These are phyloP conservation scores for Polytrichum formosum DNA, from an alignment of 225 moss, liverwort and hornwort species.

Conservation along the genomic window DNA sequence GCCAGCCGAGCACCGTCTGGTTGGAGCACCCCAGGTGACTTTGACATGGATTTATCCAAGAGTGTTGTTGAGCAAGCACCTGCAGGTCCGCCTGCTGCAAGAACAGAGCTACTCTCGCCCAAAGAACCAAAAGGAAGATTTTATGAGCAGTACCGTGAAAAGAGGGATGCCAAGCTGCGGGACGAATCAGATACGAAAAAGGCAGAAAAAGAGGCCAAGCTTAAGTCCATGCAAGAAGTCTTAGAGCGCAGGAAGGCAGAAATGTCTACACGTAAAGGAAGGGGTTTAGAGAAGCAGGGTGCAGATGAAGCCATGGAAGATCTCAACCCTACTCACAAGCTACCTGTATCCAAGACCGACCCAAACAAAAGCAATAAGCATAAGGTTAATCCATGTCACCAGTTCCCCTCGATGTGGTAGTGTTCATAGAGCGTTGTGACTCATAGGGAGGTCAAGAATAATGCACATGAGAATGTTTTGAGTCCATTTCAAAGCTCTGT, in stretches of 20 bases:
- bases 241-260: conserved; percentile 89
- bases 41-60: conserved; percentile 55
- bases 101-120: conserved; percentile 41
- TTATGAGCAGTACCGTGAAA: conserved; percentile 91
- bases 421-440: no score
- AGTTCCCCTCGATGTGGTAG: no score
- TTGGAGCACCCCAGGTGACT: conserved; percentile 73
- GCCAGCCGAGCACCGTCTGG: conserved; percentile 32
- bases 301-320: conserved; percentile 52
- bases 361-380: conserved; percentile 63
- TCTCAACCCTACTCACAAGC: conserved; percentile 50
- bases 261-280: conserved; percentile 76
- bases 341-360: conserved; percentile 53
- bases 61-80: conserved; percentile 48
- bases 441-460: no score
- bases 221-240: conserved; percentile 95
- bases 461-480: no score
- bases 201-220: conserved; percentile 84
- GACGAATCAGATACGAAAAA: conserved; percentile 85
- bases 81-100: conserved; percentile 37
- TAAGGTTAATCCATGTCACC: conserved; percentile 41
- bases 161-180: conserved; percentile 88
- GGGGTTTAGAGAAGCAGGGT: conserved; percentile 46
- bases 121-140: conserved; percentile 87
- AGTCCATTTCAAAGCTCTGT: no score